Base-by-base conservation (phyloP, 768 basidiomycete species). In the Podaxis sp. region DNA sequence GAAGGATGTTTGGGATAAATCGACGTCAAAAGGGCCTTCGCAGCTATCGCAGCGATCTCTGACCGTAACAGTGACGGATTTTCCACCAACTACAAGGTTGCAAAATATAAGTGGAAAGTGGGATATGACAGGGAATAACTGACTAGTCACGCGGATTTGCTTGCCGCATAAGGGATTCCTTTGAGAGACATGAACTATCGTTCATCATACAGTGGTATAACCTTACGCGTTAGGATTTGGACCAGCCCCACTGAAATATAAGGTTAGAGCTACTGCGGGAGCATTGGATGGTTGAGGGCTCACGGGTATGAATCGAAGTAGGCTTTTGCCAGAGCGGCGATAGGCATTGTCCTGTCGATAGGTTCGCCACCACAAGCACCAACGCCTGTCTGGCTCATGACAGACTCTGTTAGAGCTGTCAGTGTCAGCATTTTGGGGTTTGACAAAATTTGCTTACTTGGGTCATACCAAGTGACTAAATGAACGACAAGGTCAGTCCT, bases 151-250 rank as follows among this genome's bases (percentile, higher is more conserved):
- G 3, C 17, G 13, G 29, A 58, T 36, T 40, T 50, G 7, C 46
- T 58, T 58, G 15, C 57, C 57, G 29, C 57, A 59, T 17, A 59
- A 15, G 36, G 57, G 57, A 19, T 59, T 59, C 9, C 57, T 59
- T 4, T 46, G 43, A 19, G 22, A 15, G 57, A 51, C 4, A 40
- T 51, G 19, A 15, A 6, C 15, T 36, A 36, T 37, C 27, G 2
- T 15, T 59, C 15, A 4, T 4, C n/a, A 5, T 19, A 13, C 0
- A 12, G 27, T n/a, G 13, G 29, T 59, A 22, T 49, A 7, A 13
- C 11, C 57, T 15, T 50, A 50, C 36, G 9, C 5, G 9, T 59
- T 50, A 11, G 57, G 33, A 22, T 50, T 38, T 2, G 11, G 37
- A 25, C 12, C 15, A 3, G 47, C 33, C 27, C 57, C 47, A 25